Percentiles rank a stretch among this genome's conserved stretches.
Conservation (phyloP, 805 yeast species). For the Komagataella pastoris region DNA sequence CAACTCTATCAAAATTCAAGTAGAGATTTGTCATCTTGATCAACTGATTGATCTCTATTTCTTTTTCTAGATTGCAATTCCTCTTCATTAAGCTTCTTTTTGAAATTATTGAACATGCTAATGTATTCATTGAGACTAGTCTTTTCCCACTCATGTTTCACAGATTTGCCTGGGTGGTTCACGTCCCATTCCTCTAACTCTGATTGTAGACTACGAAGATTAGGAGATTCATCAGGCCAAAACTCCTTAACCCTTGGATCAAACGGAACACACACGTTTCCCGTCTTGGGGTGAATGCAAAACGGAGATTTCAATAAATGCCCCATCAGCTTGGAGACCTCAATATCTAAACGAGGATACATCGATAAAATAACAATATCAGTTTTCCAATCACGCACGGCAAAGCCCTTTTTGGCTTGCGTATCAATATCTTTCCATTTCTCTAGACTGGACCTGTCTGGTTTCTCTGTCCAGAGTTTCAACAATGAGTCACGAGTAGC, state of each 20-base stretch:
- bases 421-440: constrained; percentile 74
- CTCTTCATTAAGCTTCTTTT: constrained; percentile 38
- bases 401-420: constrained; percentile 29
- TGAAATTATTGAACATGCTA: constrained; percentile 52
- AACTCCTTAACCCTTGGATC: constrained; percentile 42
- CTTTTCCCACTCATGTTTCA: constrained; percentile 34
- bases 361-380: constrained; percentile 68
- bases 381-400: constrained; percentile 54
- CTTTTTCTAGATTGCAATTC: constrained; percentile 27
- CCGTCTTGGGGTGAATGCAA: constrained; percentile 94
- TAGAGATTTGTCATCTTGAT: neutral
- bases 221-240: constrained; percentile 74
- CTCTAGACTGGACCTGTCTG: constrained; percentile 36
- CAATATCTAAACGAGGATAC: constrained; percentile 89
- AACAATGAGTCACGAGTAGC: constrained; percentile 36
- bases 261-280: constrained; percentile 88
- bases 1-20: neutral
- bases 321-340: constrained; percentile 79
- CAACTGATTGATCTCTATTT: neutral
- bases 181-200: constrained; percentile 45
- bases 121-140: constrained; percentile 64
- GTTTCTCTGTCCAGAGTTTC: constrained; percentile 43
- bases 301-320: constrained; percentile 94
- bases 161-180: constrained; percentile 13
- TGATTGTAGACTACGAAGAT: constrained; percentile 43